A percentile compares a stretch with the other conserved stretches of the same genome.
Evolutionary conservation across 2,329 filamentous ascomycete species (phyloP).

Genomic region (Xylariaceae sp.): DNA sequence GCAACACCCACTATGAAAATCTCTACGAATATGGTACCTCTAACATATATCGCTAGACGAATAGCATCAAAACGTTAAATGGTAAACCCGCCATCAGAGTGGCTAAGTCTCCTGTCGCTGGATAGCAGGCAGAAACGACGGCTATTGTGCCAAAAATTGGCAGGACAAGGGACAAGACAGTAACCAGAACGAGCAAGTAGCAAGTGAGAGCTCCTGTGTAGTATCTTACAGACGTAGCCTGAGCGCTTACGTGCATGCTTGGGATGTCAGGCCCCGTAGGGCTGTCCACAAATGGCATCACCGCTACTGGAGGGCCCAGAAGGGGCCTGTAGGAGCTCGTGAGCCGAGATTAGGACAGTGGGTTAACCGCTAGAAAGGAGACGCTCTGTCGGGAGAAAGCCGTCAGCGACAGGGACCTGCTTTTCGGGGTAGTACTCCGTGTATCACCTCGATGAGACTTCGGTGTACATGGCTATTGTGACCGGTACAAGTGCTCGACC

Average conservation of each 20-base stretch:
- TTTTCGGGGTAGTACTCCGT: neutral
- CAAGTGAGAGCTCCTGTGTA: neutral
- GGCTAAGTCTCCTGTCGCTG: neutral
- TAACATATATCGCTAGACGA: neutral
- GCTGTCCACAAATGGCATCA: constrained; percentile 12
- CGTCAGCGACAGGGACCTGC: neutral
- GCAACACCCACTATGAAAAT: neutral
- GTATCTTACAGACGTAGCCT: neutral
- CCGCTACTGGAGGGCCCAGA: neutral
- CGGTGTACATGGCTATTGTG: constrained; percentile 9
- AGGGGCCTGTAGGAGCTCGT: neutral
- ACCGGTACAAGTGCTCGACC: constrained; percentile 4
- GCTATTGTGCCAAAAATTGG: neutral
- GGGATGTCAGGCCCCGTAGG: constrained; percentile 11
- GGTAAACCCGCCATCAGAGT: too few relatives aligned
- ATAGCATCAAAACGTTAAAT: neutral
- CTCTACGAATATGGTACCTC: neutral
- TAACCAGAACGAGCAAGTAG: constrained; percentile 4
- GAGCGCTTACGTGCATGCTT: constrained; percentile 15
- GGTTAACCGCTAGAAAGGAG: neutral
- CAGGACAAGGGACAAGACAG: neutral
- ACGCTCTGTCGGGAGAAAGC: neutral
- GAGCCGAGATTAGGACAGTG: neutral
- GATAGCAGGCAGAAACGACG: neutral
- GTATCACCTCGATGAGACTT: neutral